Evolutionary conservation across 805 yeast species (phyloP).

Genomic region (Wickerhamomyces mucosus): DNA sequence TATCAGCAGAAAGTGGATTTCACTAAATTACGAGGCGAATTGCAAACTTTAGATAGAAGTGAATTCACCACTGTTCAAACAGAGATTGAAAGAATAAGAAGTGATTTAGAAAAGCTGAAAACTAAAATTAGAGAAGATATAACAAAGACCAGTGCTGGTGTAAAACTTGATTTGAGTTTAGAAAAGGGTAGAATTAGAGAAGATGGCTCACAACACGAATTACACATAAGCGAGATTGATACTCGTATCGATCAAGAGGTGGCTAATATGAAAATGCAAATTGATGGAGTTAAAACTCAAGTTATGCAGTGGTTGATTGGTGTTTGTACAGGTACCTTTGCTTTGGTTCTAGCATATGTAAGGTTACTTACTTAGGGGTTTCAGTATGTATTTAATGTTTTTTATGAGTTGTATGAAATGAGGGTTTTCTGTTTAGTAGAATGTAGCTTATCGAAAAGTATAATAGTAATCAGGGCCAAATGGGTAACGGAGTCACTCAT

Average conservation of each 20-base stretch:
- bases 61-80: conserved; percentile 76
- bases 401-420: neutral
- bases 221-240: conserved; percentile 89
- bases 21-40: conserved; percentile 87
- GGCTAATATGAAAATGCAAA: conserved; percentile 89
- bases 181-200: conserved; percentile 95
- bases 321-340: conserved; percentile 97
- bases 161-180: conserved; percentile 78
- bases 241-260: conserved; percentile 94
- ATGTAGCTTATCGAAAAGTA: too few relatives aligned
- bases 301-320: conserved; percentile 98
- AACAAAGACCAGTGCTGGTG: conserved; percentile 82
- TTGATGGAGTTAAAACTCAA: conserved; percentile 90
- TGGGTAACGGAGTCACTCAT: too few relatives aligned
- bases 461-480: too few relatives aligned
- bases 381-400: neutral
- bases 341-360: conserved; percentile 84
- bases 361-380: conserved; percentile 64
- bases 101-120: conserved; percentile 79
- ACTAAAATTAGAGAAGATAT: conserved; percentile 85
- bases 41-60: conserved; percentile 77
- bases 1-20: conserved; percentile 96
- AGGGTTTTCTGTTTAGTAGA: too few relatives aligned
- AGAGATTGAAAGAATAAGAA: conserved; percentile 77
- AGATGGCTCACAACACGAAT: conserved; percentile 85